Evolutionary conservation across 179 eudicot species (phyloP), one percentile per base, ranked within the genome.

Genomic region (Dionaea muscipula): DNA sequence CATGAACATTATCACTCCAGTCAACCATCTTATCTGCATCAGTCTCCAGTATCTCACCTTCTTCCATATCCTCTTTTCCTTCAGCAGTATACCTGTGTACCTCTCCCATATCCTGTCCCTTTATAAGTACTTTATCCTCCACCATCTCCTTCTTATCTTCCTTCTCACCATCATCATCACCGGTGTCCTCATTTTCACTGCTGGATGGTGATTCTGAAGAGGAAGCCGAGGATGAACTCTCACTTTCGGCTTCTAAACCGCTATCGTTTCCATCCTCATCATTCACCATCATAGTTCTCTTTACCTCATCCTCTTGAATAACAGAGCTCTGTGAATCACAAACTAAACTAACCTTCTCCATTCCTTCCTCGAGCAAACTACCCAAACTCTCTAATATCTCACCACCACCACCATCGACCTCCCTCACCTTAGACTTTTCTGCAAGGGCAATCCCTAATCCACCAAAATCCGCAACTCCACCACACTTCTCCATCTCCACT

Each of bases 1-100:
- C 72, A 48, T 72, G 71, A 18, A 66, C 84, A 53, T 57, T 64
- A 21, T 68, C 82, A 58, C 73, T 73, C 82, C 75, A 70, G 49
- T 68, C 67, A 63, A 73, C 69, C 79, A 78, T 62, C 68, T 75
- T 72, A 31, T 76, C 82, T 45, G 35, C 74, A 60, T 78, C 91
- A 43, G 83, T 65, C 45, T 71, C 75, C 71, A 70, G 45, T 53
- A 89, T 83, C 67, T 85, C 86, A 58, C 93, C 93, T 66, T 87
- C 94, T 75, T 89, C 88, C 47, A 75, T 19, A 4, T 81, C 91
- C 26, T 54, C 62, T 50, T 63, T 55, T 55, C 50, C 67, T 57
- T 62, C 53, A 58, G 43, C 16, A 10, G 2, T 47, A 4, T 64
- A 58, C 18, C n/a, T 59, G 55, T 60, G 59, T 22, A 36, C 44